A percentile compares a stretch with the other conserved stretches of the same genome.
These are phyloP conservation scores for Fragilariopsis cylindrus DNA, from an alignment of 108 stramenopile species.

Conservation along the genomic window DNA sequence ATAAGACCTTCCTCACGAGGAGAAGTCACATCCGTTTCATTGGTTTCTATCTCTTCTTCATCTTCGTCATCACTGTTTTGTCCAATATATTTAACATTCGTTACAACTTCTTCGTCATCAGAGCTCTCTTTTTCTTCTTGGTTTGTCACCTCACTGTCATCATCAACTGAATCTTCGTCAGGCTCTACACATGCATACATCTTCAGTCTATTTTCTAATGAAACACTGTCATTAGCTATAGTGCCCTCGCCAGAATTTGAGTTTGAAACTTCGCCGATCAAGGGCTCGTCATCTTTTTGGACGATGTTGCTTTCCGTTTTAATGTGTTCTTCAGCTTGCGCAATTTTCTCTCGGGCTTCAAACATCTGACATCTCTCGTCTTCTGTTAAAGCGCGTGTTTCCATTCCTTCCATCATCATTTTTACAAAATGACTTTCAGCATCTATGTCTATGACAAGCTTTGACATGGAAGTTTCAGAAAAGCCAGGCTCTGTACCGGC, in stretches of 20 bases:
- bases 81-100: conserved; percentile 8
- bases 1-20: neutral
- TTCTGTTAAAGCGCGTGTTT: conserved; percentile 10
- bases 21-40: neutral
- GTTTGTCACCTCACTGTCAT: neutral
- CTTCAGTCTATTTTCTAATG: conserved; percentile 31
- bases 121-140: conserved; percentile 3
- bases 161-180: conserved; percentile 37
- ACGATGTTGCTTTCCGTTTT: conserved; percentile 10
- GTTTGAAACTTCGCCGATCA: conserved; percentile 3
- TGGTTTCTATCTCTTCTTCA: neutral
- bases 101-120: conserved; percentile 11
- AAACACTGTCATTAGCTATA: neutral
- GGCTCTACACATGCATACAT: conserved; percentile 14
- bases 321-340: conserved; percentile 3
- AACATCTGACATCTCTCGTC: conserved; percentile 3
- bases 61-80: conserved; percentile 27
- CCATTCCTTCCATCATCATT: conserved; percentile 25
- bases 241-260: neutral
- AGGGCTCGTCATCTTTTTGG: conserved; percentile 26
- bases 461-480: conserved; percentile 15
- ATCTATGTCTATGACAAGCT: conserved; percentile 1
- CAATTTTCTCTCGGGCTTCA: neutral
- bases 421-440: conserved; percentile 3
- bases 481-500: conserved; percentile 12